Evolutionary conservation across 1,139 yeast genomes (phyloP), one percentile per base, ranked within the genome.

Genomic region (Kodamaea alishanica): DNA sequence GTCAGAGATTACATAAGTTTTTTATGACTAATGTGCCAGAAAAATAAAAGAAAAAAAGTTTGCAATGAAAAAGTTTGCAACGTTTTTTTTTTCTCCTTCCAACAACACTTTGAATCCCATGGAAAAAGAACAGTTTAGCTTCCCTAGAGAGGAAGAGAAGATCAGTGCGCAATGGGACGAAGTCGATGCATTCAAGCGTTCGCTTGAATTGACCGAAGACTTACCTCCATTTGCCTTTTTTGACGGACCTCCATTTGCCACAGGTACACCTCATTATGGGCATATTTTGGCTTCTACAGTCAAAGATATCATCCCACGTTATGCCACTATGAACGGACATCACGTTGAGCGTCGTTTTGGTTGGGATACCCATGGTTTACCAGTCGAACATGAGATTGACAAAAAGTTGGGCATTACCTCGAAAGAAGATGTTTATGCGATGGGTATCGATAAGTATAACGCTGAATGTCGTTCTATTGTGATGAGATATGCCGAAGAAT

Each of bases 191-290:
- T 94, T 94, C 72, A 89, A 88, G 50, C 83, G 87, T 38, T 81
- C 95, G 32, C 63, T 89, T 49, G 82, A 89, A 62, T 73, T 89
- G 50, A 86, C 95, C 37, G 75, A 90, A 61, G 97, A 79, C 44
- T 78, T 82, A 50, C 95, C 95, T 30, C 84, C 83, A 41, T 92
- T 90, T 63, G 80, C 97, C 33, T 92, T 92, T 63, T 94, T 87
- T 59, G 99, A 92, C 65, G 99, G 99, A 26, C 99, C 99, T 8
- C 99, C 99, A 50, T 92, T 92, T 65, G 99, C 99, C 42, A 92
- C 98, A 5, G 97, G 98, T 60, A 87, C 97, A 29, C 99, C 99
- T 34, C 99, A 92, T 62, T 94, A 92, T 61, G 99, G 99, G 45
- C 99, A 92, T 60, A 84, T 92, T 58, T 73, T 94, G 63, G 94